Conservation (phyloP, 2,329 filamentous ascomycete genomes). For the Colletotrichum eleusines region DNA sequence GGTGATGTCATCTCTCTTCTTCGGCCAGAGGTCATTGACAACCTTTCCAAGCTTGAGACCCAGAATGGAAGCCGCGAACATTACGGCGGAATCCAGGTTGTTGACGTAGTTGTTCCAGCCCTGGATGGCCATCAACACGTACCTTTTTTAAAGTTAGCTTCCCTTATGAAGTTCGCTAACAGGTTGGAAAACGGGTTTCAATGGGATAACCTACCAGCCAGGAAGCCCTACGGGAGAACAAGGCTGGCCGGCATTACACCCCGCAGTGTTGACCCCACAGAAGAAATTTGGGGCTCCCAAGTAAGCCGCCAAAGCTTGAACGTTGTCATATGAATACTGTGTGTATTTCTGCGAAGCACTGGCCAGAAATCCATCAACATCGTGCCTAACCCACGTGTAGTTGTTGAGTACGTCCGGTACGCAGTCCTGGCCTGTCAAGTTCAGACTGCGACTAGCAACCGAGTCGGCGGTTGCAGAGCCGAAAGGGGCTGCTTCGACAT, state of each 20-base stretch:
- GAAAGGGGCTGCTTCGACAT: neutral
- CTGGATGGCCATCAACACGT: conserved; percentile 35
- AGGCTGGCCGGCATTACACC: conserved; percentile 42
- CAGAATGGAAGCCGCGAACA: conserved; percentile 3
- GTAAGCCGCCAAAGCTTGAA: conserved; percentile 33
- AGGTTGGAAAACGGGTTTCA: neutral
- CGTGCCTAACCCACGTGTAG: conserved; percentile 12
- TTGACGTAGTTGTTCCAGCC: conserved; percentile 42
- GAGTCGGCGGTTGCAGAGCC: accelerated
- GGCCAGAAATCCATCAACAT: neutral
- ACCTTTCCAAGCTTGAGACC: neutral
- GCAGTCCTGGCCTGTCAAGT: neutral
- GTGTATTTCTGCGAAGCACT: conserved; percentile 7
- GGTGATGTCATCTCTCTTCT: conserved; percentile 5
- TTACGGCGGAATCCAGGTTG: conserved; percentile 15
- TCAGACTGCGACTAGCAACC: neutral
- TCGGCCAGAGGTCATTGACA: conserved; percentile 18
- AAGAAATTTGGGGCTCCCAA: conserved; percentile 41
- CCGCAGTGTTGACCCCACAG: conserved; percentile 32
- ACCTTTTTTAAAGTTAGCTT: conserved; percentile 8
- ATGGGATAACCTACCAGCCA: conserved; percentile 23
- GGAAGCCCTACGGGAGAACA: conserved; percentile 37
- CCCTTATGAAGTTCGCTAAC: neutral
- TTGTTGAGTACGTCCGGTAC: neutral
- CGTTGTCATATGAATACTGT: conserved; percentile 22